phyloP scores from a whole-genome alignment of 1,284 basidiomycete genomes.

The Termitomyces sp. region DNA sequence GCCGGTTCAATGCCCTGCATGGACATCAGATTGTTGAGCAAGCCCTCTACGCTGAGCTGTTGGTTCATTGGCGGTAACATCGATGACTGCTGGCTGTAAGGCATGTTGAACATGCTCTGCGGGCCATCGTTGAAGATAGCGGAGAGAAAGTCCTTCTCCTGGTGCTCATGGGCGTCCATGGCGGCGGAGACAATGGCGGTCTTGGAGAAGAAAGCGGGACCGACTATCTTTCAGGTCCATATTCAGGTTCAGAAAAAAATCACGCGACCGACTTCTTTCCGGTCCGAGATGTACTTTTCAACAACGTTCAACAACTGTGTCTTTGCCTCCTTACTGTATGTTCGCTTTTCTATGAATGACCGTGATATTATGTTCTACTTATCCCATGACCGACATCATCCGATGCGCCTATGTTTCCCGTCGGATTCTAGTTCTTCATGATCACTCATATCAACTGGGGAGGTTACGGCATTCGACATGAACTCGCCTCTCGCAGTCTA shows the following conservation, averaged over 20 bases:
- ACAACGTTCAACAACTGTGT: no score
- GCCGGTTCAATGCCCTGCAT: constrained; percentile 33
- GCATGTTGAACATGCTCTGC: constrained; percentile 16
- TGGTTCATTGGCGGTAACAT: constrained; percentile 16
- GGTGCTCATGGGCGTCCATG: constrained; percentile 29
- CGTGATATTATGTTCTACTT: no score
- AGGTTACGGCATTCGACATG: no score
- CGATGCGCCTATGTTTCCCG: no score
- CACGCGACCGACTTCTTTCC: constrained; percentile 9
- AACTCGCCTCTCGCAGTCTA: no score
- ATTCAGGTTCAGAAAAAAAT: constrained; percentile 10
- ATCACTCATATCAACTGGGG: no score
- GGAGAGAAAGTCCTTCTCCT: constrained; percentile 39
- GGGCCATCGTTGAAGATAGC: constrained; percentile 35
- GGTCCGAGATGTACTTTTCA: not conserved
- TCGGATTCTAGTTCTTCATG: no score
- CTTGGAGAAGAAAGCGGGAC: constrained; percentile 1
- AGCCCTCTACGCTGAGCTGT: constrained; percentile 37
- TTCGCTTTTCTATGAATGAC: no score
- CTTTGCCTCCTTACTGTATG: not conserved
- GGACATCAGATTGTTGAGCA: constrained; percentile 47
- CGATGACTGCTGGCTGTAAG: constrained; percentile 10
- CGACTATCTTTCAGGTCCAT: constrained; percentile 3
- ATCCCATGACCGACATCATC: not conserved
- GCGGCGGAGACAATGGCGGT: constrained; percentile 4